These are phyloP conservation scores for Stygiomarasmius scandens DNA, from an alignment of 1,284 basidiomycete genomes.

Conservation along the genomic window DNA sequence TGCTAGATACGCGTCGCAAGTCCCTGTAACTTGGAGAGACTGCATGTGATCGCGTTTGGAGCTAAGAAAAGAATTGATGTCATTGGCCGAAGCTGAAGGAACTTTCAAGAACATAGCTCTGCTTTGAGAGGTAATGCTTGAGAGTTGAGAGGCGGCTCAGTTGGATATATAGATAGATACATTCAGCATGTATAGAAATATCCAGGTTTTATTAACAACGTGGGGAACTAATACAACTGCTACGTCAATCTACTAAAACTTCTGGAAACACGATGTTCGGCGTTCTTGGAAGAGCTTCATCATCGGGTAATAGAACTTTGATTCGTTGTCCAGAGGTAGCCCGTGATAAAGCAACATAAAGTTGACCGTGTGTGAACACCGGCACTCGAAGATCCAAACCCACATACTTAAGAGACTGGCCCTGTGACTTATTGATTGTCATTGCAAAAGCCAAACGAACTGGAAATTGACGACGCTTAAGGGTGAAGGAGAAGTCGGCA, in stretches of 20 bases:
- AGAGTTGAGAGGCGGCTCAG: no score
- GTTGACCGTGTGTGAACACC: slow-evolving; percentile 34
- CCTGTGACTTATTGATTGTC: slow-evolving; percentile 43
- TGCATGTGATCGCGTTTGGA: no score
- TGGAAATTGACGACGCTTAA: slow-evolving; percentile 28
- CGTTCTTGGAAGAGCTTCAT: not conserved
- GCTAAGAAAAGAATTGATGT: no score
- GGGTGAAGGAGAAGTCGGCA: slow-evolving; percentile 21
- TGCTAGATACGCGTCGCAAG: no score
- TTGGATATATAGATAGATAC: no score
- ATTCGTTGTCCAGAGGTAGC: slow-evolving; percentile 20
- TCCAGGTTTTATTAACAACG: not conserved
- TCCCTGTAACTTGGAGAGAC: no score
- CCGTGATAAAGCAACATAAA: slow-evolving; percentile 33
- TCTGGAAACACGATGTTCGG: slow-evolving; percentile 24
- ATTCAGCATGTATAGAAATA: no score
- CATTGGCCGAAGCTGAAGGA: no score
- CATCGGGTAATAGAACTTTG: slow-evolving; percentile 22
- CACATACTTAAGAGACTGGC: slow-evolving; percentile 35
- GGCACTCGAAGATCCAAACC: slow-evolving; percentile 29
- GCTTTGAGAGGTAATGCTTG: no score
- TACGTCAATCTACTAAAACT: slow-evolving; percentile 1
- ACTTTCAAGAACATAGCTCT: no score
- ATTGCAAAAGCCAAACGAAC: slow-evolving; percentile 38
- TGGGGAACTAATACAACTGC: not conserved